These are phyloP conservation scores for Draba incana DNA, from an alignment of 345 rosid genomes.

Conservation along the genomic window DNA sequence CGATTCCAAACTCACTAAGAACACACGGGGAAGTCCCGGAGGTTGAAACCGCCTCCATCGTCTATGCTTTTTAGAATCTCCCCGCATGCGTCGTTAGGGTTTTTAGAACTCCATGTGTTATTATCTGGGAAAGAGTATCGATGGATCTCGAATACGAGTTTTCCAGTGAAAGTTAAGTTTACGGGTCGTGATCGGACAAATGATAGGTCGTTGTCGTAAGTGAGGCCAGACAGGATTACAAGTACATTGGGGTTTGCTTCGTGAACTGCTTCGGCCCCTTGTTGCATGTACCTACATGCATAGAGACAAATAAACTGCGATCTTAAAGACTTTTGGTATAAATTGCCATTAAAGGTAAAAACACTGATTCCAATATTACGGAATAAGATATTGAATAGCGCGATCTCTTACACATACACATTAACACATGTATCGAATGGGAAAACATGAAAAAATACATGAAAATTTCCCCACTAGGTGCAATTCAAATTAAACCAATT, in stretches of 20 bases:
- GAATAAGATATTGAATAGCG: too few relatives aligned
- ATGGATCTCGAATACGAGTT: conserved; percentile 73
- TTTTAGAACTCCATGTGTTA: conserved; percentile 63
- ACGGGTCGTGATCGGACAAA: conserved; percentile 53
- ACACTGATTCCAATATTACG: too few relatives aligned
- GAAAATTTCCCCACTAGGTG: too few relatives aligned
- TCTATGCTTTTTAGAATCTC: conserved; percentile 47
- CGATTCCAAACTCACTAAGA: conserved; percentile 73
- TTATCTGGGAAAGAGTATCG: conserved; percentile 74
- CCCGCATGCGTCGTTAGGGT: conserved; percentile 79
- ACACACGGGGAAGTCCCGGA: conserved; percentile 61
- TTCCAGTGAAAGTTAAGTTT: conserved; percentile 58
- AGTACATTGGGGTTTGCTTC: conserved; percentile 72
- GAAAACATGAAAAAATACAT: too few relatives aligned
- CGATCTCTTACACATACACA: too few relatives aligned
- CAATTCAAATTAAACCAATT: too few relatives aligned
- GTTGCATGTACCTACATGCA: conserved; percentile 63
- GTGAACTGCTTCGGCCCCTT: conserved; percentile 90
- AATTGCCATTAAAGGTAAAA: too few relatives aligned
- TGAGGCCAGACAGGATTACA: conserved; percentile 77
- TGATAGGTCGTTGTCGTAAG: conserved; percentile 65
- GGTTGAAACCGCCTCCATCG: conserved; percentile 55
- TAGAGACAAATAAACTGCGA: neutral
- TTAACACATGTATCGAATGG: too few relatives aligned
- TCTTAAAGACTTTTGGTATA: too few relatives aligned